Percentiles rank a stretch among this genome's conserved stretches.
Conservation (phyloP, 768 basidiomycete genomes). For the Suillus discolor region DNA sequence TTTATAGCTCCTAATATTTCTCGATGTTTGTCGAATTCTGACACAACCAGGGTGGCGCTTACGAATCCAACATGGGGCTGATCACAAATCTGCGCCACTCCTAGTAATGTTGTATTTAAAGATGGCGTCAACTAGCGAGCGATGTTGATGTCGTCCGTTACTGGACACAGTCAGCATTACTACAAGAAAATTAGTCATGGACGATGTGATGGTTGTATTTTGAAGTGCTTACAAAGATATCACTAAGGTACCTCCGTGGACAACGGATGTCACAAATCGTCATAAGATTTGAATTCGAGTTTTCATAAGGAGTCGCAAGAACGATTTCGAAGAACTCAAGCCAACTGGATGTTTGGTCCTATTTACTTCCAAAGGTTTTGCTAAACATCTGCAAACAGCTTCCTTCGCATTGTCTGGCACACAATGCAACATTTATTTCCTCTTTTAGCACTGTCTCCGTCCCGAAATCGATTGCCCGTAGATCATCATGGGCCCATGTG, state of each 20-base stretch:
- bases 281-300: no score
- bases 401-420: neutral
- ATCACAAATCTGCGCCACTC: neutral
- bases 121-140: no score
- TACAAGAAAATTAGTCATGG: neutral
- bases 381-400: neutral
- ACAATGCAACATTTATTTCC: constrained; percentile 1
- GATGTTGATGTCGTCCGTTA: no score
- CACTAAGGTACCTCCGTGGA: neutral
- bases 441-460: neutral
- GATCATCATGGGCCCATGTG: neutral
- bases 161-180: neutral
- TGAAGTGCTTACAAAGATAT: neutral
- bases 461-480: neutral
- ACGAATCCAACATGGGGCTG: neutral
- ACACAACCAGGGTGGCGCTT: neutral
- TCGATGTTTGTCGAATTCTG: neutral
- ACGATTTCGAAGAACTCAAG: neutral
- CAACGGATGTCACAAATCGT: neutral
- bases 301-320: neutral
- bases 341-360: neutral
- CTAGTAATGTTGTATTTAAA: no score
- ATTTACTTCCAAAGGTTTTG: neutral
- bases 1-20: neutral
- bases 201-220: neutral